A percentile compares a stretch with the other conserved stretches of the same genome.
Conservation (phyloP, 768 basidiomycete species). For the Phaeotremella skinneri region DNA sequence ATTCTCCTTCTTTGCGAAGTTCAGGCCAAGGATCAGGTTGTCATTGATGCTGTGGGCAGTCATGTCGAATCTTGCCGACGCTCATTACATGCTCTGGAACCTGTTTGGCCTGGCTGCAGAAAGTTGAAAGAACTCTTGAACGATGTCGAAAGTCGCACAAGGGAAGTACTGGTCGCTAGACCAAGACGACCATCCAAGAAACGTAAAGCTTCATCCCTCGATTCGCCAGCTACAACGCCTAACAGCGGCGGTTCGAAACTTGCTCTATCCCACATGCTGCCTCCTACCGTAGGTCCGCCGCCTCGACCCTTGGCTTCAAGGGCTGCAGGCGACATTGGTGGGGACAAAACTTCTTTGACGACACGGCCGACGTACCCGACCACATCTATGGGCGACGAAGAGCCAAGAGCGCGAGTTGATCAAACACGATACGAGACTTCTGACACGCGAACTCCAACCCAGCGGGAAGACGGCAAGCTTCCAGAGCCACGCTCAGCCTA, state of each 20-base stretch:
- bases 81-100: slow-evolving; percentile 36
- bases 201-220: slow-evolving; percentile 13
- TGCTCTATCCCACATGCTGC: neutral
- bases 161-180: slow-evolving; percentile 22
- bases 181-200: slow-evolving; percentile 13
- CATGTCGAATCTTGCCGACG: slow-evolving; percentile 37
- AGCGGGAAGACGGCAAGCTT: neutral
- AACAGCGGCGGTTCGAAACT: neutral
- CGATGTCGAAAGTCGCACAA: slow-evolving; percentile 35
- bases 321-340: neutral
- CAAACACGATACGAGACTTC: slow-evolving; percentile 31
- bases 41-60: slow-evolving; percentile 40
- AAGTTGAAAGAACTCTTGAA: slow-evolving; percentile 44
- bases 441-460: slow-evolving; percentile 31
- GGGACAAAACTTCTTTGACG: neutral
- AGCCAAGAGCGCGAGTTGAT: slow-evolving; percentile 14
- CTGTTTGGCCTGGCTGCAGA: slow-evolving; percentile 45
- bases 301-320: neutral
- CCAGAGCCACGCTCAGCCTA: neutral
- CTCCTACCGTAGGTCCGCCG: neutral
- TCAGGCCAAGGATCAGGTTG: slow-evolving; percentile 41
- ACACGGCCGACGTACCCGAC: neutral
- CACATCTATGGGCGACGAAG: neutral
- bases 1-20: slow-evolving; percentile 47
- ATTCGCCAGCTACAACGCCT: neutral